Evolutionary conservation across 768 basidiomycete genomes (phyloP).

Genomic region (Rhodocollybia butyracea): DNA sequence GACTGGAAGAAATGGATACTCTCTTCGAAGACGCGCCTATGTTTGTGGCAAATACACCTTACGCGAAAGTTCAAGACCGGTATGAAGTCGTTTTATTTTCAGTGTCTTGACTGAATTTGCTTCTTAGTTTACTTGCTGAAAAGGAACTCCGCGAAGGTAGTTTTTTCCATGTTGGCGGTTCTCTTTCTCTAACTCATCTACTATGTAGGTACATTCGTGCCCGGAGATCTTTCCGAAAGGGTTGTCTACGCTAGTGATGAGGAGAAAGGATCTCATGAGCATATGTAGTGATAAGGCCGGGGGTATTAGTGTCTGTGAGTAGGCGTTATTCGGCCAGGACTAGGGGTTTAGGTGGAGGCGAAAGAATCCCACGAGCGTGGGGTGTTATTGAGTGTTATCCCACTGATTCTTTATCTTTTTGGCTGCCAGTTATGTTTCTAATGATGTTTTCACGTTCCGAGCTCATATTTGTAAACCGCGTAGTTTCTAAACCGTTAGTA

Average conservation of each 20-base stretch:
- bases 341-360: too few relatives aligned
- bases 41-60: slow-evolving; percentile 33
- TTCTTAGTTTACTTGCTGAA: slow-evolving; percentile 21
- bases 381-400: too few relatives aligned
- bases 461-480: too few relatives aligned
- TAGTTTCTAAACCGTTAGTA: too few relatives aligned
- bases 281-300: too few relatives aligned
- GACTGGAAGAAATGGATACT: slow-evolving; percentile 43
- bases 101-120: neutral
- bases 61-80: slow-evolving; percentile 32
- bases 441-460: too few relatives aligned
- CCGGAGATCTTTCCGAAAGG: slow-evolving; percentile 25
- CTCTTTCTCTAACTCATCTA: slow-evolving; percentile 1
- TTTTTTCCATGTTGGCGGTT: neutral
- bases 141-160: slow-evolving; percentile 36
- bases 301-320: too few relatives aligned
- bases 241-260: slow-evolving; percentile 7
- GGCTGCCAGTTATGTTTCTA: too few relatives aligned
- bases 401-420: too few relatives aligned
- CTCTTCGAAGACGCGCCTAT: slow-evolving; percentile 36
- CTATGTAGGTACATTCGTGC: slow-evolving; percentile 23
- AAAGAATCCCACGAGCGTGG: too few relatives aligned
- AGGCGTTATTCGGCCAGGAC: too few relatives aligned
- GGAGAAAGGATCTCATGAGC: neutral
- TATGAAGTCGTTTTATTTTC: slow-evolving; percentile 11